Evolutionary conservation across 169 alveolate species (phyloP), one percentile per base, ranked within the genome.

Genomic region (Plasmodium reichenowi): DNA sequence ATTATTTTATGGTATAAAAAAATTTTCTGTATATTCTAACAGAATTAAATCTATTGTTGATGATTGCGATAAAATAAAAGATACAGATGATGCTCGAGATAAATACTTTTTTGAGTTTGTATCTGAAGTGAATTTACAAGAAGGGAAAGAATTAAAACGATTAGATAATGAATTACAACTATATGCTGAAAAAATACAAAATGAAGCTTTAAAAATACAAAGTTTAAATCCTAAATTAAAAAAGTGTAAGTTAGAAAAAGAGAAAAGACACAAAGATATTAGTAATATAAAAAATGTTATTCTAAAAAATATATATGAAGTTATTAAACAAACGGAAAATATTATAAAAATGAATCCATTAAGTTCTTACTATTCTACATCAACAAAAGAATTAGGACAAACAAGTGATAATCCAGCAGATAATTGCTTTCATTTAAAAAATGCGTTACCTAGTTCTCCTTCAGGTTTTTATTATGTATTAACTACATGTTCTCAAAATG

Each of bases 1-100:
- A 54, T 91, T 93, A 52, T 89, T 74, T 59, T 96, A 96, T 88
- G 98, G 98, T 32, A 96, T 96, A 15, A 87, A 93, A 52, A 92
- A 88, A 68, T 38, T 96, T 32, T 93, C 96, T 60, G 93, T 93
- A 20, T 93, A 87, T 74, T 94, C 97, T 78, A 95, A 95, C 73
- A 93, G 96, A 52, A 95, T 96, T 26, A 95, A 94, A 73, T 93
- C 98, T n/a, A 94, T 96, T 5, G 98, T 96, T 54, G 97, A 95
- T 75, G 93, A 94, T 24, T 96, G 98, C 70, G 94, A 93, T n/a
- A 89, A 74, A 22, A 97, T 97, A 3, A 95, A 95, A 58, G 59
- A 63, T 45, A 74, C 98, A 22, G 93, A 91, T 32, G 98, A 96
- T 67, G 98, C 98, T 4, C 88, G 98, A 60, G 98, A 96, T 73